phyloP scores from a whole-genome alignment of 2,329 filamentous ascomycete species.

The Talaromyces sp. region DNA sequence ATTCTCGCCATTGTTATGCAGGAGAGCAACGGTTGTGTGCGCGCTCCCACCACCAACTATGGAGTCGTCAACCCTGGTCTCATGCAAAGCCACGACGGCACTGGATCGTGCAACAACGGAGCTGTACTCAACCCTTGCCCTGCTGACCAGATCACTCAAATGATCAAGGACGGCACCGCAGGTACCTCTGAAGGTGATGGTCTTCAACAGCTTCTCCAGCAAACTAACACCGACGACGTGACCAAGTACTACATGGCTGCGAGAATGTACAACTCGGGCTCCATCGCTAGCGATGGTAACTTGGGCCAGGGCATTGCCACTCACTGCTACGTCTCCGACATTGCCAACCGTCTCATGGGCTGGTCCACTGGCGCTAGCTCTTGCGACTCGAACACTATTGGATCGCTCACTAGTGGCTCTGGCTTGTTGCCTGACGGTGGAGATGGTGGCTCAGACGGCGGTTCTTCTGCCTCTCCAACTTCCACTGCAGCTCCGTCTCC shows the following conservation, averaged over 20 bases:
- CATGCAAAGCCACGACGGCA: conserved; percentile 35
- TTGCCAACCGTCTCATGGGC: conserved; percentile 44
- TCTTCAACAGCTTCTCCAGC: conserved; percentile 19
- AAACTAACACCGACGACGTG: conserved; percentile 12
- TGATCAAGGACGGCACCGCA: conserved; percentile 25
- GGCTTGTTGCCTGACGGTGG: not conserved
- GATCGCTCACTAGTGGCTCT: not conserved
- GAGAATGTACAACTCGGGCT: conserved; percentile 31
- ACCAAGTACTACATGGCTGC: conserved; percentile 19
- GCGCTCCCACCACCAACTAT: conserved; percentile 31
- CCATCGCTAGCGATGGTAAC: conserved; percentile 19
- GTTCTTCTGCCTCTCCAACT: not conserved
- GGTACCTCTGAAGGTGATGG: conserved; percentile 23
- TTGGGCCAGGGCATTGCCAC: conserved; percentile 32
- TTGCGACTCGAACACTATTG: not conserved
- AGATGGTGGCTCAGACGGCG: not conserved
- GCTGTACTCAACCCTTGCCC: conserved; percentile 6
- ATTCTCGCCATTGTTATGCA: conserved; percentile 37
- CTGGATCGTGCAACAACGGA: conserved; percentile 24
- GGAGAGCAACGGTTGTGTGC: conserved; percentile 36
- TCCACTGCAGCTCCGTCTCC: not conserved
- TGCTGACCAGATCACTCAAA: conserved; percentile 16
- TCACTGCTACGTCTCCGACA: conserved; percentile 47
- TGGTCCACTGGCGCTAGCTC: conserved; percentile 24
- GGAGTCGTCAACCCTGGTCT: conserved; percentile 35